These are phyloP conservation scores for Leccinum pachyderme DNA, from an alignment of 1,284 basidiomycete species.

Conservation along the genomic window DNA sequence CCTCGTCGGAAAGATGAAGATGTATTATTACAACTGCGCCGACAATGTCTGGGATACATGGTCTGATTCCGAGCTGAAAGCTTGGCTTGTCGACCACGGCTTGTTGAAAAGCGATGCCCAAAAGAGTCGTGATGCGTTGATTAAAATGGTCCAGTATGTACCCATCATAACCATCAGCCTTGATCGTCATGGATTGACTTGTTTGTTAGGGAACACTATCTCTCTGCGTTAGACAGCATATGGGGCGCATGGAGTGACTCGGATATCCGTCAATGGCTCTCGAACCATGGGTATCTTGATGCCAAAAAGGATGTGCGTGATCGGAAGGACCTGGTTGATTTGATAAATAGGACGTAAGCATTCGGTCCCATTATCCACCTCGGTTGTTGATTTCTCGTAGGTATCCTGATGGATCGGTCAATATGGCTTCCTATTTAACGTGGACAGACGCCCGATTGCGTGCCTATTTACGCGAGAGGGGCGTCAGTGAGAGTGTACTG, in stretches of 20 bases:
- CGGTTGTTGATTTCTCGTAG: conserved; percentile 5
- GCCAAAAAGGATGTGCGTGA: conserved; percentile 58
- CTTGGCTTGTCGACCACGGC: conserved; percentile 73
- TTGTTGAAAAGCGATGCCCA: conserved; percentile 71
- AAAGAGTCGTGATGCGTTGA: conserved; percentile 71
- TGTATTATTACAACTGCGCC: conserved; percentile 69
- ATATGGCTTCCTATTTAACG: conserved; percentile 64
- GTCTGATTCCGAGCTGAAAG: conserved; percentile 64
- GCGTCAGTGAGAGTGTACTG: conserved; percentile 64
- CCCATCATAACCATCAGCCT: background rate
- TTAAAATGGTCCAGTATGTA: conserved; percentile 64
- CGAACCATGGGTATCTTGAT: conserved; percentile 68
- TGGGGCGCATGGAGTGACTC: conserved; percentile 78
- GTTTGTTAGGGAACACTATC: conserved; percentile 66
- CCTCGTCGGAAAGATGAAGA: conserved; percentile 68
- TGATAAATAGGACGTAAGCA: conserved; percentile 65
- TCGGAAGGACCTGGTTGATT: conserved; percentile 68
- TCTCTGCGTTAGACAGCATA: conserved; percentile 62
- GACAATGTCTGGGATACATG: conserved; percentile 70
- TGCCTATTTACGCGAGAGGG: conserved; percentile 75
- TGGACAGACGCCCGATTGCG: conserved; percentile 90
- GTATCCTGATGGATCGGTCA: conserved; percentile 30
- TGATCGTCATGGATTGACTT: background rate
- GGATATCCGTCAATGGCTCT: conserved; percentile 75
- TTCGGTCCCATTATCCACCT: background rate